A percentile compares a stretch with the other conserved stretches of the same genome.
Conservation (phyloP, 2,329 filamentous ascomycete genomes). For the Fusarium buxicola region DNA sequence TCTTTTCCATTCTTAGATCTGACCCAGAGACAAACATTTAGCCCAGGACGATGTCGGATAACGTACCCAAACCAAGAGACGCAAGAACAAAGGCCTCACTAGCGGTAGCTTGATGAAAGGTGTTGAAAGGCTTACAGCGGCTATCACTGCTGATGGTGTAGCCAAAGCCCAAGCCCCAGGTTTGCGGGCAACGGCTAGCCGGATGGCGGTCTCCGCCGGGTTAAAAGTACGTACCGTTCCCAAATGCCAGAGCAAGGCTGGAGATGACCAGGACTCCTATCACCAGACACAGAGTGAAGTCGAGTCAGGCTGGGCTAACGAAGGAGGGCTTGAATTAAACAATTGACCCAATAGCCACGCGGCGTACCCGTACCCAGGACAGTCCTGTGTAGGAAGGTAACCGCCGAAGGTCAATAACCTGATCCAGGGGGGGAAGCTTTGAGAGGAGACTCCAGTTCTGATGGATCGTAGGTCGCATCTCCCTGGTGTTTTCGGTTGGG, state of each 20-base stretch:
- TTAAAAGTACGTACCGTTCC: conserved; percentile 13
- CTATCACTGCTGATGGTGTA: conserved; percentile 28
- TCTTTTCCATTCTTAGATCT: no score
- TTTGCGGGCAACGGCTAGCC: conserved; percentile 1
- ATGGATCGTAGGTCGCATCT: conserved; percentile 33
- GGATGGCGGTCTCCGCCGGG: conserved; percentile 19
- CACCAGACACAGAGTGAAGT: conserved; percentile 9
- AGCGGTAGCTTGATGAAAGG: conserved; percentile 6
- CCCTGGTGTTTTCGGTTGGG: conserved; percentile 25
- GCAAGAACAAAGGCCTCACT: conserved; percentile 22
- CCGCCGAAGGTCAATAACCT: conserved; percentile 6
- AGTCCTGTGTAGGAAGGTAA: conserved; percentile 1
- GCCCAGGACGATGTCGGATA: neutral
- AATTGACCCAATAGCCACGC: conserved; percentile 12
- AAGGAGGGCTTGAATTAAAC: conserved; percentile 16
- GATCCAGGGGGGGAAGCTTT: conserved; percentile 3
- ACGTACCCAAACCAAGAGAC: conserved; percentile 11
- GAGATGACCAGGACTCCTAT: conserved; percentile 19
- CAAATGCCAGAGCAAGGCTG: conserved; percentile 27
- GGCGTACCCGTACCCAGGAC: neutral
- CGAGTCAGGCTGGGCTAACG: conserved; percentile 3
- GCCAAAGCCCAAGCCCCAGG: conserved; percentile 7
- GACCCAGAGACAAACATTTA: no score
- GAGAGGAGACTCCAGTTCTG: conserved; percentile 30
- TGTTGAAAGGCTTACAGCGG: conserved; percentile 23